Evolutionary conservation across 805 yeast species (phyloP).

Genomic region (Kuraishia piskuri): DNA sequence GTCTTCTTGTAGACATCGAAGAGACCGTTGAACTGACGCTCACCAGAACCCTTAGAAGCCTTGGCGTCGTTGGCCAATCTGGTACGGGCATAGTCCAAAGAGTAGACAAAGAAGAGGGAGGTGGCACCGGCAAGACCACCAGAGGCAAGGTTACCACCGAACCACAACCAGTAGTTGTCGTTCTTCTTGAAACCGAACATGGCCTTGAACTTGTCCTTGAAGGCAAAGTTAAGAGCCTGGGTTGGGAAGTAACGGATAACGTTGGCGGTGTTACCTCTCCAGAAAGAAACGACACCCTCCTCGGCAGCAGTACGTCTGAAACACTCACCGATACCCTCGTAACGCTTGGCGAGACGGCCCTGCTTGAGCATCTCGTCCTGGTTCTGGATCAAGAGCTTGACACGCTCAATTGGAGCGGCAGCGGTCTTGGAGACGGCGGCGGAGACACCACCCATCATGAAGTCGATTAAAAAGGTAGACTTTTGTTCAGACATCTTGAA

Average conservation of each 20-base stretch:
- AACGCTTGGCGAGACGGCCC: constrained; percentile 82
- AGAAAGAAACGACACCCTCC: constrained; percentile 89
- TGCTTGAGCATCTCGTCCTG: constrained; percentile 98
- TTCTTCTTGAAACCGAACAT: constrained; percentile 96
- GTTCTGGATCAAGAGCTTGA: constrained; percentile 91
- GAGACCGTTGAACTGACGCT: constrained; percentile 95
- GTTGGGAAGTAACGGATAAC: constrained; percentile 99
- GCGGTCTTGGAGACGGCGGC: constrained; percentile 98
- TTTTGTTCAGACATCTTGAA: constrained; percentile 27
- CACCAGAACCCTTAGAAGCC: constrained; percentile 78
- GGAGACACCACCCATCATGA: constrained; percentile 98
- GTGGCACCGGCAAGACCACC: constrained; percentile 99
- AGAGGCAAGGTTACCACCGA: constrained; percentile 96
- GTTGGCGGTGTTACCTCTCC: constrained; percentile 99
- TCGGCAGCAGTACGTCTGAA: constrained; percentile 90
- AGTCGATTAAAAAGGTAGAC: constrained; percentile 51
- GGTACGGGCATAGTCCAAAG: constrained; percentile 97
- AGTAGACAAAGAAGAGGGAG: constrained; percentile 87
- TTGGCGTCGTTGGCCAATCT: constrained; percentile 98
- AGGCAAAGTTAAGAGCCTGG: constrained; percentile 97
- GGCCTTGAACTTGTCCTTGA: constrained; percentile 94
- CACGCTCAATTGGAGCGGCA: constrained; percentile 97
- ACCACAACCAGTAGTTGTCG: constrained; percentile 88
- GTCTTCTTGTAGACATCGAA: constrained; percentile 95
- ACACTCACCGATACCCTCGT: constrained; percentile 89